Percentiles rank a stretch among this genome's conserved stretches.
Evolutionary conservation across 2,329 filamentous ascomycete genomes (phyloP).

Genomic region (Xylaria sp.): DNA sequence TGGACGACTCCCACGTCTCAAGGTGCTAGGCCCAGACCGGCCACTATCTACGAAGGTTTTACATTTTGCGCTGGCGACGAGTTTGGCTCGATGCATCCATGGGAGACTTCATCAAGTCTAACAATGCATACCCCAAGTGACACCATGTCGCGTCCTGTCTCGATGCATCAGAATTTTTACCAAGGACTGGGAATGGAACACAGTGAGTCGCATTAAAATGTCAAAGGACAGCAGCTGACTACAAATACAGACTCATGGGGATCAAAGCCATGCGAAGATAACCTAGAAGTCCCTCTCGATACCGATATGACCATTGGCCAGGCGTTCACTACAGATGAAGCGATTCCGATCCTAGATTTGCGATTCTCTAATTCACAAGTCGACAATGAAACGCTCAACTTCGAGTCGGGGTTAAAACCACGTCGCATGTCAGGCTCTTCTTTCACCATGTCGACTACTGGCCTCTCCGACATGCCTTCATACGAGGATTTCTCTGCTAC

Average conservation of each 20-base stretch:
- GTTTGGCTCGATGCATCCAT: constrained; percentile 62
- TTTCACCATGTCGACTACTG: constrained; percentile 75
- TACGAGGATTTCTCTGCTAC: constrained; percentile 77
- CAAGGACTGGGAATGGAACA: constrained; percentile 60
- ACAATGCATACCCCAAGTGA: constrained; percentile 64
- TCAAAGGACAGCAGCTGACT: constrained; percentile 40
- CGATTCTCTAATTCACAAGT: constrained; percentile 60
- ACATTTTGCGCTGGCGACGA: constrained; percentile 67
- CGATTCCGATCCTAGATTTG: constrained; percentile 70
- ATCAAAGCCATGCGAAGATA: constrained; percentile 67
- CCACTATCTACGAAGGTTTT: constrained; percentile 70
- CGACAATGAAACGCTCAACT: constrained; percentile 62
- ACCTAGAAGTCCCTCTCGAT: constrained; percentile 65
- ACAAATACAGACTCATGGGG: constrained; percentile 58
- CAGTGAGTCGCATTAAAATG: constrained; percentile 53
- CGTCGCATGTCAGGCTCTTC: constrained; percentile 78
- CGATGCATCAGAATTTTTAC: constrained; percentile 68
- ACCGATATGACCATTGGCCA: constrained; percentile 69
- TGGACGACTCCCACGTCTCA: constrained; percentile 67
- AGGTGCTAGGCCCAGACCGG: constrained; percentile 62
- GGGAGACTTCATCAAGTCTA: constrained; percentile 64
- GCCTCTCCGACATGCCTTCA: constrained; percentile 73
- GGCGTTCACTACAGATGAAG: constrained; percentile 70
- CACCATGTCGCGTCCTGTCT: constrained; percentile 63
- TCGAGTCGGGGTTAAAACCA: constrained; percentile 64